Conservation (phyloP, 2,329 filamentous ascomycete species). For the Aspergillus arachidicola region DNA sequence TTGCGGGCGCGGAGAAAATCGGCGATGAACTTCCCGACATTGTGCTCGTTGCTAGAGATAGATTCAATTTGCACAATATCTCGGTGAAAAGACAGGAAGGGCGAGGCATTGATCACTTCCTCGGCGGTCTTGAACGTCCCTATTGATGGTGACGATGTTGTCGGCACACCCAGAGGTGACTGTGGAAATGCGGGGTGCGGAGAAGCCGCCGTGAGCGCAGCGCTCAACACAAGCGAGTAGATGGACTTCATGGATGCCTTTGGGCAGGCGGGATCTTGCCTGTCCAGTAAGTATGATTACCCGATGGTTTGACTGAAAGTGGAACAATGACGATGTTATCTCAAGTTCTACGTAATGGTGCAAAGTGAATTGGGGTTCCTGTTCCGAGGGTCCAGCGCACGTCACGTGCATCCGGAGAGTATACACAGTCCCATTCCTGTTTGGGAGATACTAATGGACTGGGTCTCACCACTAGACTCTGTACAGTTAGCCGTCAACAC, state of each 20-base stretch:
- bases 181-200: slow-evolving; percentile 32
- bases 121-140: slow-evolving; percentile 24
- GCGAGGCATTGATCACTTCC: slow-evolving; percentile 43
- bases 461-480: background rate
- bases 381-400: background rate
- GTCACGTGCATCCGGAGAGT: background rate
- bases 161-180: slow-evolving; percentile 12
- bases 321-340: background rate
- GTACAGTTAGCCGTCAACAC: background rate
- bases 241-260: slow-evolving; percentile 10
- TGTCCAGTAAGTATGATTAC: background rate
- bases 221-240: slow-evolving; percentile 21
- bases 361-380: background rate
- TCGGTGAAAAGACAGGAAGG: slow-evolving; percentile 72
- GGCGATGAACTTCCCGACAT: slow-evolving; percentile 69
- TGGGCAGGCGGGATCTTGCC: background rate
- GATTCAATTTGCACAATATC: slow-evolving; percentile 75
- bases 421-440: background rate
- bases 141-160: background rate
- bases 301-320: background rate
- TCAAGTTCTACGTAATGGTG: background rate
- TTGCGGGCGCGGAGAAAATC: slow-evolving; percentile 64
- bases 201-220: slow-evolving; percentile 27
- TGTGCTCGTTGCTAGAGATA: slow-evolving; percentile 68
- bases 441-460: too few relatives aligned